phyloP scores from a whole-genome alignment of 2,329 filamentous ascomycete genomes.

The Sporothrix mexicana region DNA sequence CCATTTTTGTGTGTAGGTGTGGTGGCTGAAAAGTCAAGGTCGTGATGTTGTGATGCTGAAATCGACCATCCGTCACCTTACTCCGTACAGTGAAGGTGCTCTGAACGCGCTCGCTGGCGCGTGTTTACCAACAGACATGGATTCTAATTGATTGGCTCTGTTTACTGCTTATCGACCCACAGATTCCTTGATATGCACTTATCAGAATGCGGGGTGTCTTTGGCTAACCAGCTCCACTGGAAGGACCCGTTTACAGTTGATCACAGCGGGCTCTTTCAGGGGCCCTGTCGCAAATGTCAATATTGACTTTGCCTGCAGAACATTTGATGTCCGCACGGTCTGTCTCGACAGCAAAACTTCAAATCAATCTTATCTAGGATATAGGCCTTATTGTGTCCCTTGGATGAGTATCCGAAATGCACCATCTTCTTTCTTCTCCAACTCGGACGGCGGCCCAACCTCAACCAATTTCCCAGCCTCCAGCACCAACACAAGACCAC shows the following conservation, averaged over 20 bases:
- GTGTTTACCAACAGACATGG: constrained; percentile 16
- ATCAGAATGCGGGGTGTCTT: constrained; percentile 7
- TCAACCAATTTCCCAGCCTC: background rate
- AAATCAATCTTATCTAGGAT: no score
- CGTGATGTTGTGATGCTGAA: background rate
- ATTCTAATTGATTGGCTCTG: constrained; percentile 6
- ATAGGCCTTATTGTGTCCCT: background rate
- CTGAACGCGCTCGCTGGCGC: constrained; percentile 5
- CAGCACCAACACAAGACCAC: background rate
- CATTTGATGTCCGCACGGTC: no score
- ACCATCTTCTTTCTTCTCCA: background rate
- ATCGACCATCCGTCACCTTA: no score
- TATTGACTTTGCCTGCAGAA: background rate
- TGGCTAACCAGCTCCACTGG: background rate
- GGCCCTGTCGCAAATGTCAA: background rate
- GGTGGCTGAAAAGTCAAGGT: background rate
- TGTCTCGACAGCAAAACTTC: no score
- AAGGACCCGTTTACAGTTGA: background rate
- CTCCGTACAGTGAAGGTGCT: background rate
- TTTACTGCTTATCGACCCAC: constrained; percentile 13
- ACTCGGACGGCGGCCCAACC: background rate
- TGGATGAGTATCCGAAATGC: background rate
- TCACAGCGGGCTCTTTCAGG: background rate
- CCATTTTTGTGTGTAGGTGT: constrained; percentile 40
- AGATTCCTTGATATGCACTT: constrained; percentile 1